Conservation (phyloP, 805 yeast genomes). For the Komagataella ulmi region DNA sequence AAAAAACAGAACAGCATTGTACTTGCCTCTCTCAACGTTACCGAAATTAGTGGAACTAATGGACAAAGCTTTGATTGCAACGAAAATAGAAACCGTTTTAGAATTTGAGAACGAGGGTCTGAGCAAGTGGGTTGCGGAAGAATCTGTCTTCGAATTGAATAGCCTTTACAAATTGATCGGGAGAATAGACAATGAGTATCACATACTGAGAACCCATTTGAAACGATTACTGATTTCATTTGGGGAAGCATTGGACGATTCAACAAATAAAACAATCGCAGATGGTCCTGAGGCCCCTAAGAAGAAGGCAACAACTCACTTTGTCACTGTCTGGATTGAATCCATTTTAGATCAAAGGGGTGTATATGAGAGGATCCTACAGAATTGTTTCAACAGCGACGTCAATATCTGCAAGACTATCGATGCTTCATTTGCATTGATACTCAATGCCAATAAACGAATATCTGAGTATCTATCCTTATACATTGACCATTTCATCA, state of each 20-base stretch:
- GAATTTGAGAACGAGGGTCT: slow-evolving; percentile 41
- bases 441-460: slow-evolving; percentile 36
- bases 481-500: slow-evolving; percentile 43
- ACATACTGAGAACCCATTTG: slow-evolving; percentile 33
- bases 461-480: slow-evolving; percentile 43
- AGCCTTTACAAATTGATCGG: slow-evolving; percentile 35
- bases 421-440: slow-evolving; percentile 47
- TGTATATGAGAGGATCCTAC: slow-evolving; percentile 34
- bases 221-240: slow-evolving; percentile 28
- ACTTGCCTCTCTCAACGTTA: slow-evolving; percentile 38
- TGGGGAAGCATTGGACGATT: slow-evolving; percentile 26
- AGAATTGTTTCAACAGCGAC: slow-evolving; percentile 35
- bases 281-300: slow-evolving; percentile 8
- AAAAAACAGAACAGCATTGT: slow-evolving; percentile 36
- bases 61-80: slow-evolving; percentile 44
- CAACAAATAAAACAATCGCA: slow-evolving; percentile 4
- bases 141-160: slow-evolving; percentile 26
- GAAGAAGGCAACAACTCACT: slow-evolving; percentile 27
- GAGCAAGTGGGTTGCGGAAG: slow-evolving; percentile 37
- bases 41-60: slow-evolving; percentile 42
- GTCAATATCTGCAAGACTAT: slow-evolving; percentile 36
- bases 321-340: slow-evolving; percentile 60
- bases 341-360: slow-evolving; percentile 36
- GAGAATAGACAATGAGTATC: slow-evolving; percentile 40
- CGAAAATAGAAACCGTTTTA: slow-evolving; percentile 44